phyloP scores from a whole-genome alignment of 2,329 filamentous ascomycete species.

The Dothidotthia symphoricarpi region DNA sequence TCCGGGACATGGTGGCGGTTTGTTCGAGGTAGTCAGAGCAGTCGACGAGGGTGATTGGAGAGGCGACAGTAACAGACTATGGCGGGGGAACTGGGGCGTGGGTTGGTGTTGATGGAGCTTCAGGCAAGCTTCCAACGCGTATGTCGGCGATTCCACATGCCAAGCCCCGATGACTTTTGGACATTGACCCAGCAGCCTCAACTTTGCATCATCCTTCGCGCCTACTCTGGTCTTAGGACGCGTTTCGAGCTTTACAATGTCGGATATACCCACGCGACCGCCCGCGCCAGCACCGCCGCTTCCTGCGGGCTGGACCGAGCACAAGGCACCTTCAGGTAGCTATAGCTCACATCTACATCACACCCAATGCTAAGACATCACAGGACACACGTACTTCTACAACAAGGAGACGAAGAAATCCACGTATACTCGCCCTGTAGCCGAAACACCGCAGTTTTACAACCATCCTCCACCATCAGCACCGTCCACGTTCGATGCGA shows the following conservation, averaged over 20 bases:
- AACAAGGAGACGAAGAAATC: slow-evolving; percentile 78
- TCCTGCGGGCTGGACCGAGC: slow-evolving; percentile 84
- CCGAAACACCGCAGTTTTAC: slow-evolving; percentile 9
- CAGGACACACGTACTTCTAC: slow-evolving; percentile 85
- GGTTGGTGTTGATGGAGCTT: slow-evolving; percentile 36
- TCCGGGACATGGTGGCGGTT: slow-evolving; percentile 73
- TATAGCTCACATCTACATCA: slow-evolving; percentile 17
- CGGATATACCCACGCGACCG: slow-evolving; percentile 31
- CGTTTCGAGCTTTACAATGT: no score
- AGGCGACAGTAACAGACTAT: slow-evolving; percentile 7
- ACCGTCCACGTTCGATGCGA: slow-evolving; percentile 9
- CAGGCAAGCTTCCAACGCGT: slow-evolving; percentile 36
- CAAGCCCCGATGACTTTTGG: slow-evolving; percentile 35
- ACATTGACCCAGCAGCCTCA: neutral
- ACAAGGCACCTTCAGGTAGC: slow-evolving; percentile 75
- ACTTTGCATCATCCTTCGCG: neutral
- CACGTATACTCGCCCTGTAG: slow-evolving; percentile 72
- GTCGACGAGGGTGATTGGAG: slow-evolving; percentile 3
- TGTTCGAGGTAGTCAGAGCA: slow-evolving; percentile 5
- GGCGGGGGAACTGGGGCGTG: slow-evolving; percentile 24
- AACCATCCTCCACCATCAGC: slow-evolving; percentile 4
- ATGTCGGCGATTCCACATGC: slow-evolving; percentile 25
- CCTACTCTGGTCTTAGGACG: no score
- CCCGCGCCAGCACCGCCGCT: slow-evolving; percentile 55
- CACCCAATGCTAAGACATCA: slow-evolving; percentile 13